phyloP scores from a whole-genome alignment of 2,329 filamentous ascomycete genomes.

The Paradendryphiella salina region DNA sequence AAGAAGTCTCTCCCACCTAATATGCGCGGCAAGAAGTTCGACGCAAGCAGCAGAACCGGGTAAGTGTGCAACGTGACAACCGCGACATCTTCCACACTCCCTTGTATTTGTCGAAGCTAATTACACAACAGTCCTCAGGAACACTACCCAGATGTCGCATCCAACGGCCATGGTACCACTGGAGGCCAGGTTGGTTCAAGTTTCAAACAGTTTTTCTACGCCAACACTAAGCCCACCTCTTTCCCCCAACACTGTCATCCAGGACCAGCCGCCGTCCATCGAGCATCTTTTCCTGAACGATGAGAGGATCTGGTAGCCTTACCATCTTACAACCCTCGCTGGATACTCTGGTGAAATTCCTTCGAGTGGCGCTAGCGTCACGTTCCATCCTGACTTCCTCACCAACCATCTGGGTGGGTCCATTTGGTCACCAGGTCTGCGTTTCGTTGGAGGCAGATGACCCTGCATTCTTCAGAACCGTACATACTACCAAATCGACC shows the following conservation, averaged over 20 bases:
- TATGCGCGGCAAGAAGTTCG: slow-evolving; percentile 12
- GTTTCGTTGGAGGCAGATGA: slow-evolving; percentile 36
- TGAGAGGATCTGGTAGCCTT: slow-evolving; percentile 42
- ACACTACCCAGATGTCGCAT: not conserved
- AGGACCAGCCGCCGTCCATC: slow-evolving; percentile 10
- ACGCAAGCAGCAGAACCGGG: not conserved
- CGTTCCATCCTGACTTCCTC: slow-evolving; percentile 49
- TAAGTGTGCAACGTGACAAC: slow-evolving; percentile 1
- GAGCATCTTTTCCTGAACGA: slow-evolving; percentile 17
- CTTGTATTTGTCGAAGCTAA: slow-evolving; percentile 1
- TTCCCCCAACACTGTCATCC: slow-evolving; percentile 12
- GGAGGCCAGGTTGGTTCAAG: slow-evolving; percentile 27
- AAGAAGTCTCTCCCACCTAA: slow-evolving; percentile 26
- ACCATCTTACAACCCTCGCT: slow-evolving; percentile 42
- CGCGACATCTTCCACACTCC: not conserved
- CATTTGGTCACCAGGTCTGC: slow-evolving; percentile 49
- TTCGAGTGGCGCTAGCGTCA: slow-evolving; percentile 21
- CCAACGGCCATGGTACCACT: slow-evolving; percentile 18
- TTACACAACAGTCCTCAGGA: slow-evolving; percentile 3
- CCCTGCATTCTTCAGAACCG: slow-evolving; percentile 38
- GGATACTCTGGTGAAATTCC: slow-evolving; percentile 31
- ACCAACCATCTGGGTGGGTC: slow-evolving; percentile 43
- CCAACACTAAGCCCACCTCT: slow-evolving; percentile 16
- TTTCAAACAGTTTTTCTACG: slow-evolving; percentile 4
- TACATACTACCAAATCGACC: slow-evolving; percentile 50